phyloP scores from a whole-genome alignment of 305 asterid genomes.

The Rubia peregrina region DNA sequence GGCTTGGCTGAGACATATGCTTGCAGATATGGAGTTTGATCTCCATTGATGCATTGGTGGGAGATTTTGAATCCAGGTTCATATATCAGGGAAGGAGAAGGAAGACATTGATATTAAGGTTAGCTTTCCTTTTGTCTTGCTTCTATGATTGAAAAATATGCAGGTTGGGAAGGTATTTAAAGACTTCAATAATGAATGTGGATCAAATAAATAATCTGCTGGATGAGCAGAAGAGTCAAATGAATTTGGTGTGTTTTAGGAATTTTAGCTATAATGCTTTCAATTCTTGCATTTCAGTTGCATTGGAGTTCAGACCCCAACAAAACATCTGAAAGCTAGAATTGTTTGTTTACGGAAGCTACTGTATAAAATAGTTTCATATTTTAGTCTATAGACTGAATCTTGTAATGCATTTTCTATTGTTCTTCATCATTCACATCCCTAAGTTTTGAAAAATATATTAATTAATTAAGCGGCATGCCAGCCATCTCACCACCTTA shows the following conservation, averaged over 20 bases:
- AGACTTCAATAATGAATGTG: background rate
- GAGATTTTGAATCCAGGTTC: conserved; percentile 47
- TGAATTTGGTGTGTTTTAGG: background rate
- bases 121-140: background rate
- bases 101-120: conserved; percentile 9
- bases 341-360: background rate
- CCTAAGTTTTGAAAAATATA: background rate
- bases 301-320: background rate
- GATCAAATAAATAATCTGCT: background rate
- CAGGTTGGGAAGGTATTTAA: conserved; percentile 7
- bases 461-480: too few relatives aligned
- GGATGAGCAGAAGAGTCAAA: conserved; percentile 8
- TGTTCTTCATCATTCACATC: background rate
- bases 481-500: too few relatives aligned
- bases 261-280: background rate
- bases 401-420: background rate
- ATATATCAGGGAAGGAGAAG: conserved; percentile 37
- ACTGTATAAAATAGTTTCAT: background rate
- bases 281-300: background rate
- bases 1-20: conserved; percentile 49
- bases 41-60: conserved; percentile 46
- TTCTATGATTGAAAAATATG: background rate
- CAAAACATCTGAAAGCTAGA: background rate
- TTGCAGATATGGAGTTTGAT: conserved; percentile 28
- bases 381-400: background rate